Conservation (phyloP, 208 protist genomes). For the Leishmania turanica region DNA sequence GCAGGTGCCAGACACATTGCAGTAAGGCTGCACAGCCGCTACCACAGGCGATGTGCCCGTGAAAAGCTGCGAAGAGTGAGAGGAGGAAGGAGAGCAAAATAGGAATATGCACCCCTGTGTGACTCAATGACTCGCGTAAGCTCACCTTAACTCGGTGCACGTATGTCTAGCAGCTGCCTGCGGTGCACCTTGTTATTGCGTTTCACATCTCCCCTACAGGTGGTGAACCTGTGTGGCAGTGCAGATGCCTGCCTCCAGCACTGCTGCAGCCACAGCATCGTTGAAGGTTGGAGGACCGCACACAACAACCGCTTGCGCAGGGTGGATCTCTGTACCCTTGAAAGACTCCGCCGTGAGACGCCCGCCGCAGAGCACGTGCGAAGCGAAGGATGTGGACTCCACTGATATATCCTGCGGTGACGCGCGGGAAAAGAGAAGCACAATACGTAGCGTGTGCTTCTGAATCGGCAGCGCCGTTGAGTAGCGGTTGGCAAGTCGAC, state of each 20-base stretch:
- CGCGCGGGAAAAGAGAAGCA: constrained; percentile 9
- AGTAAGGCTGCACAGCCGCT: not conserved
- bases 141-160: not conserved
- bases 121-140: not conserved
- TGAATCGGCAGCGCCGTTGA: constrained; percentile 6
- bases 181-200: too few species aligned
- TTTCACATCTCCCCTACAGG: constrained; percentile 4
- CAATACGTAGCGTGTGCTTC: constrained; percentile 21
- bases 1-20: not conserved
- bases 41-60: not conserved
- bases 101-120: not conserved
- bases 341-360: constrained; percentile 16
- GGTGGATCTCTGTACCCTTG: not conserved
- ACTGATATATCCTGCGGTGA: constrained; percentile 3
- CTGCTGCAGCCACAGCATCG: constrained; percentile 16
- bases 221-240: constrained; percentile 31
- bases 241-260: constrained; percentile 47
- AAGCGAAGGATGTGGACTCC: constrained; percentile 1
- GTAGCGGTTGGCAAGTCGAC: constrained; percentile 31
- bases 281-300: constrained; percentile 69
- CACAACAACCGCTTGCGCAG: constrained; percentile 41
- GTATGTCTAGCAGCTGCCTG: not conserved
- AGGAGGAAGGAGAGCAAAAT: not conserved
- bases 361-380: constrained; percentile 12
- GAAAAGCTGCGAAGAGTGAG: not conserved